A percentile compares a stretch with the other conserved stretches of the same genome.
Conservation (phyloP, 148 eudicot species). For the Cornus suecica region DNA sequence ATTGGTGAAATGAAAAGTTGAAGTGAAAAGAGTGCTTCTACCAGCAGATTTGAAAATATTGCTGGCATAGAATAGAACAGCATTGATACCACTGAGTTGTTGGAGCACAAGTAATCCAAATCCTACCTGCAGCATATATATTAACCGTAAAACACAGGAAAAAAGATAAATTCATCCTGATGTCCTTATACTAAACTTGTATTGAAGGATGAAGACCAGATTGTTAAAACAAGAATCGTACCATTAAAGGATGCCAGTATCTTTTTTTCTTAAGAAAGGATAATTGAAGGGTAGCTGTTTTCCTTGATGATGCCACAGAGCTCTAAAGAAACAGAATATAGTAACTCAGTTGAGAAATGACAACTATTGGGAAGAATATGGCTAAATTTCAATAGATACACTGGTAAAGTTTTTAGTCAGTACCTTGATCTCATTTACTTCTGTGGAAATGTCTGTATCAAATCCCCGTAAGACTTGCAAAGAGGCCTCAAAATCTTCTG, state of each 20-base stretch:
- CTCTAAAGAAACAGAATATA: constrained; percentile 39
- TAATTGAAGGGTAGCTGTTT: constrained; percentile 54
- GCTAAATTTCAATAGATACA: background rate
- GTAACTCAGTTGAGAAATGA: background rate
- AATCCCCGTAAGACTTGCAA: constrained; percentile 89
- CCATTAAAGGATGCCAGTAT: constrained; percentile 90
- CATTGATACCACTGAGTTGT: constrained; percentile 88
- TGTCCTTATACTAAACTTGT: background rate
- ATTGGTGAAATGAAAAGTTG: background rate
- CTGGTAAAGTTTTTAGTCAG: constrained; percentile 12
- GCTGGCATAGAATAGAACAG: constrained; percentile 77
- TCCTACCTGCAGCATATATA: constrained; percentile 54
- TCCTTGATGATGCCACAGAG: constrained; percentile 66
- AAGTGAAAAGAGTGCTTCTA: constrained; percentile 17
- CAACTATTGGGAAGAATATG: background rate
- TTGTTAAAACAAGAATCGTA: constrained; percentile 29
- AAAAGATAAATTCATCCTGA: background rate
- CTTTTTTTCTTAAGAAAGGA: constrained; percentile 54
- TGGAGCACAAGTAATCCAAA: constrained; percentile 80
- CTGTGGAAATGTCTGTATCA: constrained; percentile 45
- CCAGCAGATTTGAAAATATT: constrained; percentile 81
- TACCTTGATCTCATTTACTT: constrained; percentile 56
- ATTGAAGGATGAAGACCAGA: constrained; percentile 6
- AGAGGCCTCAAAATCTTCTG: constrained; percentile 75
- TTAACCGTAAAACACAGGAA: background rate